A percentile compares a stretch with the other conserved stretches of the same genome.
phyloP scores from a whole-genome alignment of 768 basidiomycete species.

The Boletus sp. region DNA sequence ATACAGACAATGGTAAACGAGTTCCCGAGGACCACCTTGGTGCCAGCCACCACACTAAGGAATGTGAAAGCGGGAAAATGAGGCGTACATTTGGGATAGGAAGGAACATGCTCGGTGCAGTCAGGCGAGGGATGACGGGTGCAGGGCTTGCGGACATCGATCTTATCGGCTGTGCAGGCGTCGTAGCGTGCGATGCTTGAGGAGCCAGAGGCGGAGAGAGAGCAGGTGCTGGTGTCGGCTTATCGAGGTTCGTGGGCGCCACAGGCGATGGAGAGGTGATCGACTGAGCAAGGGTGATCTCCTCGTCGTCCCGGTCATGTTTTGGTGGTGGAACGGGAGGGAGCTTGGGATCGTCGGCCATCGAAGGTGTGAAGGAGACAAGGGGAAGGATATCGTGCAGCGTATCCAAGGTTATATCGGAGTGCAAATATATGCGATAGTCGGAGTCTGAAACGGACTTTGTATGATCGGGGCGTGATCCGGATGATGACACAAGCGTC shows the following conservation, averaged over 20 bases:
- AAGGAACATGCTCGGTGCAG: slow-evolving; percentile 76
- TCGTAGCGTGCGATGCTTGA: slow-evolving; percentile 44
- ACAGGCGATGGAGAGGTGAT: too few relatives aligned
- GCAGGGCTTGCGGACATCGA: slow-evolving; percentile 10
- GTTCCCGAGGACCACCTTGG: slow-evolving; percentile 33
- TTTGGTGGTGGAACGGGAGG: slow-evolving; percentile 9
- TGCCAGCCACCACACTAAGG: slow-evolving; percentile 60
- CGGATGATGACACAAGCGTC: slow-evolving; percentile 18
- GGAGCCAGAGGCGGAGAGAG: slow-evolving; percentile 19
- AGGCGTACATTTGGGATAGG: slow-evolving; percentile 87
- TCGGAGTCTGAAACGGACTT: slow-evolving; percentile 18
- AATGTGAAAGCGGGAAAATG: slow-evolving; percentile 42
- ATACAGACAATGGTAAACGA: slow-evolving; percentile 39
- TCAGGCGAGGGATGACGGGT: slow-evolving; percentile 60
- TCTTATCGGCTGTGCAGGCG: slow-evolving; percentile 37
- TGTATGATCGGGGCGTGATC: background rate
- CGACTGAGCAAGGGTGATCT: slow-evolving; percentile 40
- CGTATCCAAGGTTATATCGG: slow-evolving; percentile 8
- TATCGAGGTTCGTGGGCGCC: slow-evolving; percentile 41
- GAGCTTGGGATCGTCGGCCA: slow-evolving; percentile 1
- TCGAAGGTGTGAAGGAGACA: slow-evolving; percentile 1
- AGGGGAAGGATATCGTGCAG: background rate
- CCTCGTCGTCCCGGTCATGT: slow-evolving; percentile 14
- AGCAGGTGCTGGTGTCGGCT: slow-evolving; percentile 50
- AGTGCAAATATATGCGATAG: slow-evolving; percentile 1